These are phyloP conservation scores for Penicillium vulpinum DNA, from an alignment of 2,329 filamentous ascomycete species.

Conservation along the genomic window DNA sequence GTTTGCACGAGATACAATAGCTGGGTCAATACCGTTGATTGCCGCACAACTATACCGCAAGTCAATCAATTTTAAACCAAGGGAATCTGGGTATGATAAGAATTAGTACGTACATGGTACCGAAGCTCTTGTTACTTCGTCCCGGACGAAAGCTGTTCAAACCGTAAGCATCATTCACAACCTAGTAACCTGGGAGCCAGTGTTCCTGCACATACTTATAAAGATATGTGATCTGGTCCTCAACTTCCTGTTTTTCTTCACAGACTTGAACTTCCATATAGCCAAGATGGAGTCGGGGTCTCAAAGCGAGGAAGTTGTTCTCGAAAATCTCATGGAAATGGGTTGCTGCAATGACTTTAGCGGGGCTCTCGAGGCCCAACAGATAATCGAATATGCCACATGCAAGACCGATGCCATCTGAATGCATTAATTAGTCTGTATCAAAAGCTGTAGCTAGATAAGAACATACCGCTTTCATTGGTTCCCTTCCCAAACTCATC, in stretches of 20 bases:
- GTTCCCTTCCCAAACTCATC: slow-evolving; percentile 85
- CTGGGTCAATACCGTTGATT: slow-evolving; percentile 75
- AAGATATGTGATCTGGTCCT: slow-evolving; percentile 62
- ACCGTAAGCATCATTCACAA: slow-evolving; percentile 8
- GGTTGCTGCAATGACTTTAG: slow-evolving; percentile 63
- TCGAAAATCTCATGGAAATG: slow-evolving; percentile 63
- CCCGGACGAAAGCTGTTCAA: slow-evolving; percentile 56
- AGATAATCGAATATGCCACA: slow-evolving; percentile 62
- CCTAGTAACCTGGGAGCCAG: not conserved
- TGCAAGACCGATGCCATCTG: slow-evolving; percentile 65
- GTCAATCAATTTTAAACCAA: slow-evolving; percentile 10
- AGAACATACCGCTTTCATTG: slow-evolving; percentile 52
- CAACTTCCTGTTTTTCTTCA: slow-evolving; percentile 43
- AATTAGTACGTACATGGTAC: slow-evolving; percentile 56
- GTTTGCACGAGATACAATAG: slow-evolving; percentile 74
- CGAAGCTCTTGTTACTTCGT: slow-evolving; percentile 77
- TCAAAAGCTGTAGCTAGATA: not conserved
- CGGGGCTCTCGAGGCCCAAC: slow-evolving; percentile 50
- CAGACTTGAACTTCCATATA: slow-evolving; percentile 59
- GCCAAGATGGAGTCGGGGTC: slow-evolving; percentile 52
- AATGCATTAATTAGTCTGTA: slow-evolving; percentile 5
- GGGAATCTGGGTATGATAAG: not conserved
- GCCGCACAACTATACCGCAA: slow-evolving; percentile 64
- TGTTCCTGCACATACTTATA: slow-evolving; percentile 56
- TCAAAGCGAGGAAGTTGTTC: slow-evolving; percentile 51